Evolutionary conservation across 768 basidiomycete species (phyloP), one percentile per base, ranked within the genome.

Genomic region (Crassisporium funariophilum): DNA sequence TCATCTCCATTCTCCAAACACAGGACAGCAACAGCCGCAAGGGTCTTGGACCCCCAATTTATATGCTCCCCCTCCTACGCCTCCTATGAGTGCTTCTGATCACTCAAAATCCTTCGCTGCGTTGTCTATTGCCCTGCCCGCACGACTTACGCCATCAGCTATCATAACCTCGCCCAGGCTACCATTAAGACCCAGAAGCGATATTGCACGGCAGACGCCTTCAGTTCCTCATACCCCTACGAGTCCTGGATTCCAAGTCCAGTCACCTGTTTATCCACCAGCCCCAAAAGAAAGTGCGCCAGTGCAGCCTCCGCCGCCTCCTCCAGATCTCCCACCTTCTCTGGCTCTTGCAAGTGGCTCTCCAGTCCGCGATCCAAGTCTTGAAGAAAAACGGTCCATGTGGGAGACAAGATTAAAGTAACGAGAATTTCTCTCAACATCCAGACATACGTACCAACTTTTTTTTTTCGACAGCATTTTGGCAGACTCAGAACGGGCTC

Each of bases 321-420:
- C 39, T 6, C 45, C 57, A 12, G 43, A 31, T 22, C 13, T 48
- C 1, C 43, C 52, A n/a, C 20, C 24, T 11, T 31, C 19, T 11
- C 5, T 44, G 21, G 22, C 41, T n/a, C n/a, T n/a, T n/a, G 19
- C 15, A 12, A 4, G 5, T 12, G 8, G 25, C 31, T 4, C 12
- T 11, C 16, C 25, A n/a, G 11, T 10, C 16, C 29, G 20, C 4
- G 49, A 55, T 22, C 24, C 29, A 16, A 37, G 34, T 5, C 22
- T 39, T 11, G 52, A 49, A 22, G 52, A 55, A 3, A 56, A 49
- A 19, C 20, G 39, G 4, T 53, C 50, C 12, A 27, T 49, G 22
- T 62, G 59, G 53, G 49, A 47, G 16, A 46, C 53, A 23, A 42
- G 57, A 34, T 49, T 52, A 37, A 57, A 50, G 58, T 57, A 13